Evolutionary conservation across 129 eudicot genomes (phyloP), one percentile per base, ranked within the genome.

Genomic region (Lactuca saligna): DNA sequence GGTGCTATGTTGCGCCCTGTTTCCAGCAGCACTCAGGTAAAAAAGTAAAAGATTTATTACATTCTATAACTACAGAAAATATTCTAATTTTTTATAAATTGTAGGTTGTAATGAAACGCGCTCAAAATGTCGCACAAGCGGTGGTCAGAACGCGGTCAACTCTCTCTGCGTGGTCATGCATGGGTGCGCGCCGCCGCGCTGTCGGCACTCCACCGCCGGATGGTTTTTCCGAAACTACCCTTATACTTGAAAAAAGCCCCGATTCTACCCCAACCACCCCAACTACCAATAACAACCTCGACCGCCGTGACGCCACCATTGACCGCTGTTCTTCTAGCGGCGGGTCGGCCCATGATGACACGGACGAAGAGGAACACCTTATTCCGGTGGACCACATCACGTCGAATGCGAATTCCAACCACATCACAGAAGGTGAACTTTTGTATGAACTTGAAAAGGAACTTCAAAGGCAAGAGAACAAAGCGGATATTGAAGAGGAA

Each of bases 71-170:
- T 20, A 20, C 1, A 20, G 20, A 20, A 20, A 20, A 20, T 20
- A 20, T 20, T 20, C 20, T 20, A 20, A 20, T 20, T 20, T 20
- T 20, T 20, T 1, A 8, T 66, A 35, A 33, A 61, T 50, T 44
- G 49, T 57, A 94, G 99, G 97, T 87, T 63, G 93, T 94, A 73
- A 94, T 94, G 84, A 94, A 78, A 79, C 95, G 97, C 54, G 99
- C 99, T 42, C 99, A 94, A 57, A 84, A 87, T 67, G 97, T 94
- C 16, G 99, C 99, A 54, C 89, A 87, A 64, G 99, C 99, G 7
- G 99, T 94, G 37, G 99, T 85, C 35, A 86, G 77, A 75, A 87
- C 97, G 54, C 93, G 95, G 1, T 79, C 97, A 25, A 81, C 97
- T 12, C 65, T 94, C 57, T 89, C 97, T 7, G 85, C 89, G 16